Percentiles rank a stretch among this genome's conserved stretches.
Evolutionary conservation across 805 yeast species (phyloP).

Genomic region (Wickerhamiella parazyma): DNA sequence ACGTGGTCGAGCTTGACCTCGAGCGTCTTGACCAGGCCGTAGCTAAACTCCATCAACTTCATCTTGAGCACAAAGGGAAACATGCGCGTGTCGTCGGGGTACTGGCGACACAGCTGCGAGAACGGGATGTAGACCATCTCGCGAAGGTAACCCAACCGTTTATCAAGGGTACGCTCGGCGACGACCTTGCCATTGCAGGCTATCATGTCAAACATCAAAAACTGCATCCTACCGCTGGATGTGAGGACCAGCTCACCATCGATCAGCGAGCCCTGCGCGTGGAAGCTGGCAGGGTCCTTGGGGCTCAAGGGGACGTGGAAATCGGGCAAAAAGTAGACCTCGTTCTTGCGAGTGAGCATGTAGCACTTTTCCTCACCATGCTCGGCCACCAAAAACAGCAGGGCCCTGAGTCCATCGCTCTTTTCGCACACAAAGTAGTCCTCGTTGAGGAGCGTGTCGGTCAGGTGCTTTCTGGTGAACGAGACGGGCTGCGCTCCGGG

Average conservation of each 20-base stretch:
- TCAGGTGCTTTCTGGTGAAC: slow-evolving; percentile 61
- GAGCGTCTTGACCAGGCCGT: slow-evolving; percentile 63
- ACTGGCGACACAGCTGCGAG: slow-evolving; percentile 46
- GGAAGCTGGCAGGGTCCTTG: slow-evolving; percentile 42
- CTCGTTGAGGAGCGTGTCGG: slow-evolving; percentile 42
- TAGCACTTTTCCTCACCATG: slow-evolving; percentile 77
- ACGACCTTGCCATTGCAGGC: slow-evolving; percentile 66
- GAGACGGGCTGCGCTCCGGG: slow-evolving; percentile 93
- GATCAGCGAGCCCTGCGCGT: slow-evolving; percentile 64
- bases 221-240: slow-evolving; percentile 39
- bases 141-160: slow-evolving; percentile 76
- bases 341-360: slow-evolving; percentile 77
- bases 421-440: slow-evolving; percentile 95
- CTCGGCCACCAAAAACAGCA: slow-evolving; percentile 36
- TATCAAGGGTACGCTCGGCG: slow-evolving; percentile 57
- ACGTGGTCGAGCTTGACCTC: slow-evolving; percentile 65
- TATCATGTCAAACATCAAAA: slow-evolving; percentile 81
- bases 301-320: slow-evolving; percentile 62
- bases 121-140: slow-evolving; percentile 75
- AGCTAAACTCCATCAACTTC: slow-evolving; percentile 78
- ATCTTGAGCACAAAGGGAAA: slow-evolving; percentile 80
- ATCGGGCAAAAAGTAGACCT: slow-evolving; percentile 60
- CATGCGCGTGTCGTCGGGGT: slow-evolving; percentile 58
- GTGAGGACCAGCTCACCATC: slow-evolving; percentile 84
- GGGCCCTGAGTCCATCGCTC: slow-evolving; percentile 81